phyloP scores from a whole-genome alignment of 305 asterid genomes.

The Plantago coronopus region DNA sequence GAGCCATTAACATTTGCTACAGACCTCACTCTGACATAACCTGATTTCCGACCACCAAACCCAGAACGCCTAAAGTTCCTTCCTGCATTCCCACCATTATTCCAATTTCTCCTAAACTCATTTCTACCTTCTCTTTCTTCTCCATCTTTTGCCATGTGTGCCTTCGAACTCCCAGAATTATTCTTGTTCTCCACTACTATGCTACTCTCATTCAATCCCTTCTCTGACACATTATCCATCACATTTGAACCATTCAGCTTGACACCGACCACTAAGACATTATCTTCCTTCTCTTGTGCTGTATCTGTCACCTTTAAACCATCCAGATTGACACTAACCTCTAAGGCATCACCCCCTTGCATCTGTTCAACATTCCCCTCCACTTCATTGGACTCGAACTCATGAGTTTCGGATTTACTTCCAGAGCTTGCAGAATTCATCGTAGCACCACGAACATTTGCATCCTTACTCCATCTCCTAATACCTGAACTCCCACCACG shows the following conservation, averaged over 20 bases:
- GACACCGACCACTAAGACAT: background rate
- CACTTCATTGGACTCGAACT: slow-evolving; percentile 14
- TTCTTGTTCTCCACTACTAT: slow-evolving; percentile 15
- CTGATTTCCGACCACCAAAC: slow-evolving; percentile 15
- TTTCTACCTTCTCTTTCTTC: slow-evolving; percentile 16
- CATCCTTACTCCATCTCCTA: background rate
- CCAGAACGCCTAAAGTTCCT: slow-evolving; percentile 21
- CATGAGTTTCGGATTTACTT: slow-evolving; percentile 5
- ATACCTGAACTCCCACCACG: slow-evolving; percentile 15
- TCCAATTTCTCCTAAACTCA: slow-evolving; percentile 17
- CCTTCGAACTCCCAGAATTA: slow-evolving; percentile 3
- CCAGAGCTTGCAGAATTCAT: slow-evolving; percentile 16
- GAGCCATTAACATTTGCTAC: background rate
- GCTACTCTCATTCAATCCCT: slow-evolving; percentile 17
- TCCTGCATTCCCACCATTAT: slow-evolving; percentile 11
- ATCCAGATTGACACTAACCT: too few relatives aligned
- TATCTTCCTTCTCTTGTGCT: too few relatives aligned
- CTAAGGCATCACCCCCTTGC: slow-evolving; percentile 11
- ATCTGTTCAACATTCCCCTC: slow-evolving; percentile 4
- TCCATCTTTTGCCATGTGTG: slow-evolving; percentile 13
- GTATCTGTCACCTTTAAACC: too few relatives aligned
- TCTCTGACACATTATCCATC: slow-evolving; percentile 14
- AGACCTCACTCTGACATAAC: slow-evolving; percentile 11
- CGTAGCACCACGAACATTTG: background rate
- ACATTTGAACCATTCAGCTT: background rate